A percentile compares a stretch with the other conserved stretches of the same genome.
These are phyloP conservation scores for Aureobasidium sp. DNA, from an alignment of 2,329 filamentous ascomycete species.

Conservation along the genomic window DNA sequence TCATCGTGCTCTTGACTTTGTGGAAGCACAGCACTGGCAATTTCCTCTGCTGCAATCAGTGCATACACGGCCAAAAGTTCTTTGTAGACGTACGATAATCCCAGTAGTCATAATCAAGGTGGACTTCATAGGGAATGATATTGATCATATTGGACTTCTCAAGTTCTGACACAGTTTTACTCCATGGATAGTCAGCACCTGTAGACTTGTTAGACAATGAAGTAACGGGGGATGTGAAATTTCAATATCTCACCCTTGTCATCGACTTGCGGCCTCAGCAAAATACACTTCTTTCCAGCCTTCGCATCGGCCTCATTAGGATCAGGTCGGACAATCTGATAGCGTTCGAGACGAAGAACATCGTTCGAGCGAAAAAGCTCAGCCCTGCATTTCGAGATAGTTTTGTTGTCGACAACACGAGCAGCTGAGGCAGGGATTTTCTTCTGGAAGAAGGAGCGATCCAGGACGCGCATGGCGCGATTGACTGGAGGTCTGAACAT, in stretches of 20 bases:
- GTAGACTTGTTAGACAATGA: neutral
- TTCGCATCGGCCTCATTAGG: slow-evolving; percentile 50
- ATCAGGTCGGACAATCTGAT: slow-evolving; percentile 57
- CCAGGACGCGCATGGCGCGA: slow-evolving; percentile 70
- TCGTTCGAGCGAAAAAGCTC: slow-evolving; percentile 60
- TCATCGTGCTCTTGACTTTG: slow-evolving; percentile 71
- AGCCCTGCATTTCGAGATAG: slow-evolving; percentile 66
- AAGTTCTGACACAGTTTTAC: slow-evolving; percentile 59
- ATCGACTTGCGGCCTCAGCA: slow-evolving; percentile 39
- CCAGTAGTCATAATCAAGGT: slow-evolving; percentile 81
- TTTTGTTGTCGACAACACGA: slow-evolving; percentile 64
- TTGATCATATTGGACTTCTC: slow-evolving; percentile 61
- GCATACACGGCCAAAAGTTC: neutral
- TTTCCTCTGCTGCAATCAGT: slow-evolving; percentile 51
- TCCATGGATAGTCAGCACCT: slow-evolving; percentile 63
- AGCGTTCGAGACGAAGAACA: slow-evolving; percentile 55
- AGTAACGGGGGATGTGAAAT: neutral
- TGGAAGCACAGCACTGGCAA: slow-evolving; percentile 74
- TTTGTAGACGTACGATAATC: slow-evolving; percentile 56
- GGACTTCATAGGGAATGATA: slow-evolving; percentile 67
- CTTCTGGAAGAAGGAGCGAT: slow-evolving; percentile 75
- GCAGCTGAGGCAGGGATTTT: slow-evolving; percentile 72
- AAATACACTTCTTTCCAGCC: slow-evolving; percentile 38
- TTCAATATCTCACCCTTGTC: slow-evolving; percentile 19
- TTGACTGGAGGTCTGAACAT: slow-evolving; percentile 77